phyloP scores from a whole-genome alignment of 768 basidiomycete species.

The Krasilnikovozyma curviuscula region DNA sequence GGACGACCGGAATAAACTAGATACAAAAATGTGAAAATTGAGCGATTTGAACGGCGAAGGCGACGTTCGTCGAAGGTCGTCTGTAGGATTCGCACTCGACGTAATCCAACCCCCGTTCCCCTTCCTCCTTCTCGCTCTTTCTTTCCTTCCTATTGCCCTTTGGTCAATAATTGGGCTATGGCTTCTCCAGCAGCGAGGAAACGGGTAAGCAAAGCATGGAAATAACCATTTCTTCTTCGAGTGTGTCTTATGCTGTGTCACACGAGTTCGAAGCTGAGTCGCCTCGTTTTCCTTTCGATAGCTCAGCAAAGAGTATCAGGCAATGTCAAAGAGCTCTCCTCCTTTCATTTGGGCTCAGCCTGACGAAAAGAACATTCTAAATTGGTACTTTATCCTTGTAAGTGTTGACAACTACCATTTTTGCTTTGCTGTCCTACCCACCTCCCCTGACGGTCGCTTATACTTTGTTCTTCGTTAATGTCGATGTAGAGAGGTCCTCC shows the following conservation, averaged over 20 bases:
- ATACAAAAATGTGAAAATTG: conserved; percentile 40
- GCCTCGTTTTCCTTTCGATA: conserved; percentile 22
- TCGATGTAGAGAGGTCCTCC: conserved; percentile 66
- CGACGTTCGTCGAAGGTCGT: too few relatives aligned
- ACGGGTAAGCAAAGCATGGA: too few relatives aligned
- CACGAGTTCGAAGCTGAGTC: conserved; percentile 12
- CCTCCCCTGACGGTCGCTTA: not conserved
- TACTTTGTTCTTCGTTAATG: not conserved
- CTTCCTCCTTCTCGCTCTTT: not conserved
- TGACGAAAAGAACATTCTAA: conserved; percentile 90
- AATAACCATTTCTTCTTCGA: not conserved
- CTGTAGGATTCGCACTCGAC: too few relatives aligned
- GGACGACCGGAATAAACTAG: conserved; percentile 30
- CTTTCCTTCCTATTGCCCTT: not conserved
- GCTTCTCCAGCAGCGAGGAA: conserved; percentile 72
- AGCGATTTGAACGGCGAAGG: conserved; percentile 39
- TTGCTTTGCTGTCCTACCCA: not conserved
- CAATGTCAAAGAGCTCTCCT: conserved; percentile 81
- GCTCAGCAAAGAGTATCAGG: conserved; percentile 72
- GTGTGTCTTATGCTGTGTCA: not conserved
- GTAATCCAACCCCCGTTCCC: too few relatives aligned
- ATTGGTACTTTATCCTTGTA: conserved; percentile 90
- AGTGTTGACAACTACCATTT: conserved; percentile 16
- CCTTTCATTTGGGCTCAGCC: conserved; percentile 91
- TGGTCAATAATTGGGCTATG: conserved; percentile 31